A percentile compares a stretch with the other conserved stretches of the same genome.
Evolutionary conservation across 2,329 filamentous ascomycete genomes (phyloP).

Genomic region (Scytalidium lignicola): DNA sequence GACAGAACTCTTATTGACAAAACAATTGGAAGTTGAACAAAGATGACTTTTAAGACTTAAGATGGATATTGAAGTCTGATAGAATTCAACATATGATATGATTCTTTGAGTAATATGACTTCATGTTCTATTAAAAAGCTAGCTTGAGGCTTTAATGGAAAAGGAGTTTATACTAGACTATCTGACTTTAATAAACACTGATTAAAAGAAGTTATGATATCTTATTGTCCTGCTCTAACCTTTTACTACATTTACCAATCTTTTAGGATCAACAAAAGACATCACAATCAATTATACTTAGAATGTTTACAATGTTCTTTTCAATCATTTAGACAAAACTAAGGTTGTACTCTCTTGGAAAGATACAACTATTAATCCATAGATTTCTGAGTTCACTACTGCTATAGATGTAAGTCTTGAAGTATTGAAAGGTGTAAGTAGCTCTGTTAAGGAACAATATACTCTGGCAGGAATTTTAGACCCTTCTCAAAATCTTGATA

Average conservation of each 20-base stretch:
- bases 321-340: not conserved
- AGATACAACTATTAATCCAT: too few species aligned
- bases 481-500: too few species aligned
- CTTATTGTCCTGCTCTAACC: not conserved
- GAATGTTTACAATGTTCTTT: not conserved
- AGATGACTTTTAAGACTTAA: too few species aligned
- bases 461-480: too few species aligned
- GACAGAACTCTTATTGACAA: too few species aligned
- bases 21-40: too few species aligned
- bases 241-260: slow-evolving; percentile 1
- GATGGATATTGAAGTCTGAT: too few species aligned
- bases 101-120: too few species aligned
- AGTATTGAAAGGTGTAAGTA: not conserved
- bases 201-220: not conserved
- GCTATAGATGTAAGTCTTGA: not conserved
- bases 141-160: not conserved
- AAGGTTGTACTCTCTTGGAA: not conserved
- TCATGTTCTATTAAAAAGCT: too few species aligned
- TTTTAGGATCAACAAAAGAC: not conserved
- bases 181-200: not conserved
- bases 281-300: not conserved
- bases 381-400: not conserved
- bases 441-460: too few species aligned
- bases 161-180: too few species aligned
- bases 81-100: too few species aligned